Evolutionary conservation across 2,329 filamentous ascomycete species (phyloP).

Genomic region (Tolypocladium amazonense): DNA sequence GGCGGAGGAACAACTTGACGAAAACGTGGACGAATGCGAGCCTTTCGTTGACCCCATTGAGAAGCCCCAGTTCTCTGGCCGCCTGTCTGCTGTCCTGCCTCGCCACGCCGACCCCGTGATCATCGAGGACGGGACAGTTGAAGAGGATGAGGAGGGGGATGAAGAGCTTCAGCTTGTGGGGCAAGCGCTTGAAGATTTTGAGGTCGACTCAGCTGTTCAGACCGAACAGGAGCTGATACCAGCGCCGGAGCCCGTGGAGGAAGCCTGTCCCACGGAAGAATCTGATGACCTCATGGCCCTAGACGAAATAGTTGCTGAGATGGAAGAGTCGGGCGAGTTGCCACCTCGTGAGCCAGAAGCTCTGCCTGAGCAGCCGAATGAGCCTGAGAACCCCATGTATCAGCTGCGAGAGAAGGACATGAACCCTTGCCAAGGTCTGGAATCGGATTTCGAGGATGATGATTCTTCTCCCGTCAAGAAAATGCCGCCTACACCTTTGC

Average conservation of each 20-base stretch:
- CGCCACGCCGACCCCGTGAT: slow-evolving; percentile 28
- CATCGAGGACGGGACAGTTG: slow-evolving; percentile 19
- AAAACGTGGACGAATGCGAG: slow-evolving; percentile 15
- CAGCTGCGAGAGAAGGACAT: slow-evolving; percentile 38
- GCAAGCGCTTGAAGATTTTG: background rate
- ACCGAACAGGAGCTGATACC: background rate
- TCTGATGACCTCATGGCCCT: slow-evolving; percentile 12
- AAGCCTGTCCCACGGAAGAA: background rate
- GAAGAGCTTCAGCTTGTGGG: slow-evolving; percentile 2
- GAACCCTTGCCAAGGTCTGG: slow-evolving; percentile 27
- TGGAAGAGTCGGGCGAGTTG: slow-evolving; percentile 6
- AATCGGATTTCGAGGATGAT: slow-evolving; percentile 49
- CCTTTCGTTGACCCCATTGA: slow-evolving; percentile 22
- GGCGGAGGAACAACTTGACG: slow-evolving; percentile 18
- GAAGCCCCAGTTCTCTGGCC: slow-evolving; percentile 31
- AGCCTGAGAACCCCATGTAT: slow-evolving; percentile 12
- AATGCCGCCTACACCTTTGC: slow-evolving; percentile 32
- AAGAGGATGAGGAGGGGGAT: slow-evolving; percentile 15
- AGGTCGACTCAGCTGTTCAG: background rate
- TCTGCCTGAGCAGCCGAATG: background rate
- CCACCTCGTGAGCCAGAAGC: background rate
- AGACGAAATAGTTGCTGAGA: slow-evolving; percentile 9
- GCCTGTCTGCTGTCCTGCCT: slow-evolving; percentile 33
- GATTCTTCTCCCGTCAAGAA: slow-evolving; percentile 14
- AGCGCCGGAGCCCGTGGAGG: background rate